phyloP scores from a whole-genome alignment of 768 basidiomycete species.

The Hemileccinum rubropunctum region DNA sequence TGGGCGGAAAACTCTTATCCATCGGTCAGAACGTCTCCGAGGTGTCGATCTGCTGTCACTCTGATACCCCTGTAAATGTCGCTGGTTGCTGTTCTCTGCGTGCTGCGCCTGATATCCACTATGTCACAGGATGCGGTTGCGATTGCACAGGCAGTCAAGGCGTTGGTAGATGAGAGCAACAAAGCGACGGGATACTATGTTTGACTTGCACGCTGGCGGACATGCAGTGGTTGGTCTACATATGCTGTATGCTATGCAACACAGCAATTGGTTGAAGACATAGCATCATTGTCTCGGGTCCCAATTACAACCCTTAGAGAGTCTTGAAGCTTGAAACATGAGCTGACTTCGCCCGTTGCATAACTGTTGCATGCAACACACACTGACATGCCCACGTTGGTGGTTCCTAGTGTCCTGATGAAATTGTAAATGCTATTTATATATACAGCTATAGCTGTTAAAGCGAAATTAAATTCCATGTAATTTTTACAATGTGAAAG shows the following conservation, averaged over 20 bases:
- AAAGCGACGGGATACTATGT: constrained; percentile 25
- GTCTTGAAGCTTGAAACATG: too few species aligned
- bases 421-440: too few species aligned
- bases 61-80: constrained; percentile 55
- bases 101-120: background rate
- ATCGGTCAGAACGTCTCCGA: constrained; percentile 43
- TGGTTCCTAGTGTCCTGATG: too few species aligned
- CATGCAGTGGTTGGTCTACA: background rate
- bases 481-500: too few species aligned
- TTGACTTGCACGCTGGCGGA: constrained; percentile 2
- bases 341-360: too few species aligned
- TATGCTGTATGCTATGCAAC: background rate
- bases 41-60: constrained; percentile 65
- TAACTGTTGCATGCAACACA: too few species aligned
- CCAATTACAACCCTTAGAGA: too few species aligned
- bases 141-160: constrained; percentile 50
- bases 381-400: too few species aligned
- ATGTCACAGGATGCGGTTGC: constrained; percentile 47
- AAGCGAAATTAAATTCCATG: too few species aligned
- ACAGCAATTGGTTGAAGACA: too few species aligned
- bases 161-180: constrained; percentile 56
- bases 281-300: too few species aligned
- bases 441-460: too few species aligned
- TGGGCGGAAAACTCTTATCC: constrained; percentile 38
- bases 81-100: background rate